These are phyloP conservation scores for Aspergillus avenaceus DNA, from an alignment of 495 filamentous ascomycete genomes.

Conservation along the genomic window DNA sequence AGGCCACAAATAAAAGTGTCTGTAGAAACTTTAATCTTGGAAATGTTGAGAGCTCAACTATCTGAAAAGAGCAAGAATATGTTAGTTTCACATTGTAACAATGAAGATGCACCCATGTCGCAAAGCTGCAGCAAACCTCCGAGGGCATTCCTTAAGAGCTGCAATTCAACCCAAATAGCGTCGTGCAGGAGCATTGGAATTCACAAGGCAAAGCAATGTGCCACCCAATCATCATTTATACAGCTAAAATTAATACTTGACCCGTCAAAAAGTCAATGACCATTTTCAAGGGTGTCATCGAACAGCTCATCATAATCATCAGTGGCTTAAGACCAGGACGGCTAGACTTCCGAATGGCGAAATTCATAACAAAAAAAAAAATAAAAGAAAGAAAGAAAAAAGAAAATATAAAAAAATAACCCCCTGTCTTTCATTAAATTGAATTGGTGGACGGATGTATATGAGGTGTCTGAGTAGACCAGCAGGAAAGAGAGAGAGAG, in stretches of 20 bases:
- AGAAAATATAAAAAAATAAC: slow-evolving; percentile 1
- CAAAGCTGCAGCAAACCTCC: not conserved
- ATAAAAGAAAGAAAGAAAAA: not conserved
- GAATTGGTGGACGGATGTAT: too few relatives aligned
- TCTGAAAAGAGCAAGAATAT: not conserved
- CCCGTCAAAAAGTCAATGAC: slow-evolving; percentile 21
- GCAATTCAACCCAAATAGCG: slow-evolving; percentile 14
- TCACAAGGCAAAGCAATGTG: slow-evolving; percentile 2
- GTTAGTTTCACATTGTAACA: not conserved
- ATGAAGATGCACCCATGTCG: not conserved
- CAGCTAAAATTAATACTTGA: slow-evolving; percentile 16
- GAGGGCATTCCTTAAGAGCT: not conserved
- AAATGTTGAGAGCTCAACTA: not conserved
- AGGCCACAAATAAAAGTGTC: too few relatives aligned
- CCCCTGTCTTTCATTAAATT: too few relatives aligned
- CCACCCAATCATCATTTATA: slow-evolving; percentile 14
- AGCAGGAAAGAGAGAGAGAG: not conserved
- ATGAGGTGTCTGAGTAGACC: not conserved
- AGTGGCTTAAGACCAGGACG: not conserved
- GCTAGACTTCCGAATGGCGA: not conserved
- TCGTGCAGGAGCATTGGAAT: slow-evolving; percentile 15
- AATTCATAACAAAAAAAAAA: slow-evolving; percentile 5
- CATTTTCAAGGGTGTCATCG: slow-evolving; percentile 10
- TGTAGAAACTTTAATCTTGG: not conserved
- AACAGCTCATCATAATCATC: slow-evolving; percentile 17